phyloP scores from a whole-genome alignment of 23 red algal species.

The Gracilaria caudata region DNA sequence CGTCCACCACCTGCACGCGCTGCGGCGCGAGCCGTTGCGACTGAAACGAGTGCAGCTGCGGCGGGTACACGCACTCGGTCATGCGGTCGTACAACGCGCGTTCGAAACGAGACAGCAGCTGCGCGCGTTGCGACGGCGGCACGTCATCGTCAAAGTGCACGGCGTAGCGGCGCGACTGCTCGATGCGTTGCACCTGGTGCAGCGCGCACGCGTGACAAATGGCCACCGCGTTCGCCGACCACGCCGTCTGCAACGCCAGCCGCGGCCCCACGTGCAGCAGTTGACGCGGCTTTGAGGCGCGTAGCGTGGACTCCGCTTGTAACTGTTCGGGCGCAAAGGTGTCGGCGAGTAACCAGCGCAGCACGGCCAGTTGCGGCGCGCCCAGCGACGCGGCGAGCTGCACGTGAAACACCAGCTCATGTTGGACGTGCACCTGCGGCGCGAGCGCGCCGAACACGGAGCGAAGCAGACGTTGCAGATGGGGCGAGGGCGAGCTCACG shows the following conservation, averaged over 20 bases:
- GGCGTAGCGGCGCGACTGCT: slow-evolving; percentile 84
- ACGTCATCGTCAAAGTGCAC: neutral
- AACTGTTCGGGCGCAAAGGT: slow-evolving; percentile 69
- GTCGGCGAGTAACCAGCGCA: slow-evolving; percentile 84
- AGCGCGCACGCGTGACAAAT: slow-evolving; percentile 91
- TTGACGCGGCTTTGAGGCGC: neutral
- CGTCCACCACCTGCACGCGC: slow-evolving; percentile 40
- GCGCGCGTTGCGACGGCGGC: neutral
- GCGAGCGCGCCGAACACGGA: too few species aligned
- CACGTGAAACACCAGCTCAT: slow-evolving; percentile 8
- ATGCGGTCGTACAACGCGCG: slow-evolving; percentile 85
- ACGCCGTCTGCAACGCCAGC: slow-evolving; percentile 99
- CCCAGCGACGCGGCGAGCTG: neutral
- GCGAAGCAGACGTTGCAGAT: neutral
- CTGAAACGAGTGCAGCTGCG: too few species aligned
- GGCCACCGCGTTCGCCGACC: slow-evolving; percentile 91
- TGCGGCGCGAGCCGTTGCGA: too few species aligned
- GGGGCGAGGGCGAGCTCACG: neutral
- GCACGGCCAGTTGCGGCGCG: neutral
- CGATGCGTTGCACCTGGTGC: slow-evolving; percentile 50
- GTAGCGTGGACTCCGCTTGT: neutral
- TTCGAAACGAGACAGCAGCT: slow-evolving; percentile 13
- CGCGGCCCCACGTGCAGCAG: slow-evolving; percentile 92
- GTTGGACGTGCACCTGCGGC: neutral
- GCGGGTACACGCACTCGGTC: slow-evolving; percentile 86